Percentiles rank a stretch among this genome's conserved stretches.
These are phyloP conservation scores for Microascus cirrosus DNA, from an alignment of 2,329 filamentous ascomycete species.

Conservation along the genomic window DNA sequence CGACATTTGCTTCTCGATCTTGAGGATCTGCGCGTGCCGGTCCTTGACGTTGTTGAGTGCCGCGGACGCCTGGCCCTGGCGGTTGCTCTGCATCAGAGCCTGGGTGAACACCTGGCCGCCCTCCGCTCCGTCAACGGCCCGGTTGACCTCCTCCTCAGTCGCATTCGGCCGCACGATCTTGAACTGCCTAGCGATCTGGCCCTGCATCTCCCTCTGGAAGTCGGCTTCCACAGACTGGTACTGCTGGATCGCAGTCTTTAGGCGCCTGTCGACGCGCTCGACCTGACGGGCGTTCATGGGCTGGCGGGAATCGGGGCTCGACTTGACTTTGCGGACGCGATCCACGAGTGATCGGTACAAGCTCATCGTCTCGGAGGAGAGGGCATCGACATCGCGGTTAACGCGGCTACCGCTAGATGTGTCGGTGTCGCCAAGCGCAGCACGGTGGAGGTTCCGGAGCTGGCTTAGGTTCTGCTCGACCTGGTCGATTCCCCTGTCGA, in stretches of 20 bases:
- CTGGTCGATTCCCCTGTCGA: constrained; percentile 65
- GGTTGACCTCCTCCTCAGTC: constrained; percentile 63
- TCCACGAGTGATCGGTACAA: constrained; percentile 70
- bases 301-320: constrained; percentile 61
- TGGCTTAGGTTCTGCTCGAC: constrained; percentile 63
- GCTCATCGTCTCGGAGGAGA: constrained; percentile 72
- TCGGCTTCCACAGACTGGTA: constrained; percentile 73
- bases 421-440: constrained; percentile 65
- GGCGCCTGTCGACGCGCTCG: constrained; percentile 63
- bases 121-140: constrained; percentile 61
- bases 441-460: constrained; percentile 59
- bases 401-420: constrained; percentile 54
- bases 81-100: constrained; percentile 70
- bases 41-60: constrained; percentile 71
- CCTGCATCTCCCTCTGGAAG: constrained; percentile 69
- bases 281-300: constrained; percentile 71
- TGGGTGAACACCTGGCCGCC: constrained; percentile 79
- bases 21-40: constrained; percentile 77
- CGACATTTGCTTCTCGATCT: constrained; percentile 84
- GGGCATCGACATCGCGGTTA: constrained; percentile 58
- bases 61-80: constrained; percentile 68
- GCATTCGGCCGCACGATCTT: constrained; percentile 79
- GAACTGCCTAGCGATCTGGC: constrained; percentile 82
- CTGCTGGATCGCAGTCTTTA: constrained; percentile 69
- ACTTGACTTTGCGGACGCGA: constrained; percentile 74